Percentiles rank a stretch among this genome's conserved stretches.
These are phyloP conservation scores for Basipetospora chlamydospora DNA, from an alignment of 2,329 filamentous ascomycete species.

Conservation along the genomic window DNA sequence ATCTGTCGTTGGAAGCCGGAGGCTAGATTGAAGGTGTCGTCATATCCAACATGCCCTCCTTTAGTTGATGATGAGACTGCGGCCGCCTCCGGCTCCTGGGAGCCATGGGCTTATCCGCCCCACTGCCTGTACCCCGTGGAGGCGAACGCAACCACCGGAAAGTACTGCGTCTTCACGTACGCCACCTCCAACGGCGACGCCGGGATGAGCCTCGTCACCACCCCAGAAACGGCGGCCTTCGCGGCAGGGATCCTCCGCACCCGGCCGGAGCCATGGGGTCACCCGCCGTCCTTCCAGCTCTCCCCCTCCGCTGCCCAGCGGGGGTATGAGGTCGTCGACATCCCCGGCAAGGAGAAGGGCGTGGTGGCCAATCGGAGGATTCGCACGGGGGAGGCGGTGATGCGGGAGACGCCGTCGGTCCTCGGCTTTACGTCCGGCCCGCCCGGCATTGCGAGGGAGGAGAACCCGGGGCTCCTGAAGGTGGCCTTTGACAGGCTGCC, in stretches of 20 bases:
- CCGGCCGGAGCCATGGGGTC: constrained; percentile 1
- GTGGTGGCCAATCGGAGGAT: constrained; percentile 19
- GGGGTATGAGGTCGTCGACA: constrained; percentile 14
- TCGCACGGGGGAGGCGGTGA: constrained; percentile 17
- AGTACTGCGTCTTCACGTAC: constrained; percentile 15
- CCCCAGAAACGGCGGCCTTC: constrained; percentile 17
- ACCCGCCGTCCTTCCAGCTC: constrained; percentile 4
- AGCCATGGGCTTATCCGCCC: background rate
- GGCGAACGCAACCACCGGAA: background rate
- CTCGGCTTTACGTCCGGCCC: constrained; percentile 12
- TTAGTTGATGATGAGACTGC: constrained; percentile 1
- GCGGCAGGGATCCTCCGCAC: constrained; percentile 12
- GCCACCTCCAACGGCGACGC: constrained; percentile 9
- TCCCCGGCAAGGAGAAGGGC: constrained; percentile 19
- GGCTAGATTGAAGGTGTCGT: background rate
- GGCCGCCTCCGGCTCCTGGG: background rate
- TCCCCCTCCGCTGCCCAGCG: background rate
- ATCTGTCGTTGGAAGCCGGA: background rate
- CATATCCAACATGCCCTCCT: background rate
- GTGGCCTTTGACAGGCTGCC: constrained; percentile 14
- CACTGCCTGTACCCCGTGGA: background rate
- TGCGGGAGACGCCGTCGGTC: constrained; percentile 17
- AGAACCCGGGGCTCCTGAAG: constrained; percentile 12
- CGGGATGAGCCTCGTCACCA: constrained; percentile 20
- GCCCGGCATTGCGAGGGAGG: background rate